Percentiles rank a stretch among this genome's conserved stretches.
Evolutionary conservation across 257 asterid species (phyloP).

Genomic region (Solanum piurae): DNA sequence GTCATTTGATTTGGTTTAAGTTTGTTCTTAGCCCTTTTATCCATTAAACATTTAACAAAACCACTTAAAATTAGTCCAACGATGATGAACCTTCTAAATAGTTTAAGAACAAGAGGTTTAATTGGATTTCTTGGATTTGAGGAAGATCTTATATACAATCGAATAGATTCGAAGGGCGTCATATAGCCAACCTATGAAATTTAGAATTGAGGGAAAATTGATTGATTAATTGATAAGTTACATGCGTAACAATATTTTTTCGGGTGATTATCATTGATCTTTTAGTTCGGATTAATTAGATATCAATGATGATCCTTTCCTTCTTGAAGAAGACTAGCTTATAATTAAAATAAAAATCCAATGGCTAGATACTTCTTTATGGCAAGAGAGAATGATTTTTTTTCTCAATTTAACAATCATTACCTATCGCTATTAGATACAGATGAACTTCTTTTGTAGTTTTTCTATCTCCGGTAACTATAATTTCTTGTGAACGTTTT

Average conservation of each 20-base stretch:
- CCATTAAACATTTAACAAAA: too few species aligned
- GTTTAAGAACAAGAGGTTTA: too few species aligned
- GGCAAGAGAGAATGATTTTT: not conserved
- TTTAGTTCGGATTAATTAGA: not conserved
- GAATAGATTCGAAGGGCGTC: not conserved
- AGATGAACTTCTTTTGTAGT: not conserved
- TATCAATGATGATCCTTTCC: not conserved
- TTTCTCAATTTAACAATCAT: not conserved
- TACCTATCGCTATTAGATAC: not conserved
- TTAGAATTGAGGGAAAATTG: not conserved
- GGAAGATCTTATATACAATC: not conserved
- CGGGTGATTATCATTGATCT: not conserved
- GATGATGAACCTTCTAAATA: too few species aligned
- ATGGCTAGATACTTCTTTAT: not conserved
- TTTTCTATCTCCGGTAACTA: too few species aligned
- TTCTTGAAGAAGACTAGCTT: not conserved
- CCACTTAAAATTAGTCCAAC: not conserved
- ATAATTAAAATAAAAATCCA: not conserved
- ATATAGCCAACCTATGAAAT: not conserved
- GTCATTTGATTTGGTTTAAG: too few species aligned
- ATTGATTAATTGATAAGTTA: too few species aligned
- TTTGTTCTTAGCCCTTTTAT: not conserved
- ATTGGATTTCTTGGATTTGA: too few species aligned
- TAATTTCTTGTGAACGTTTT: too few species aligned
- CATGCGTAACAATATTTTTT: too few species aligned